phyloP scores from a whole-genome alignment of 2,329 filamentous ascomycete species.

The Sarocladiaceae sp. region DNA sequence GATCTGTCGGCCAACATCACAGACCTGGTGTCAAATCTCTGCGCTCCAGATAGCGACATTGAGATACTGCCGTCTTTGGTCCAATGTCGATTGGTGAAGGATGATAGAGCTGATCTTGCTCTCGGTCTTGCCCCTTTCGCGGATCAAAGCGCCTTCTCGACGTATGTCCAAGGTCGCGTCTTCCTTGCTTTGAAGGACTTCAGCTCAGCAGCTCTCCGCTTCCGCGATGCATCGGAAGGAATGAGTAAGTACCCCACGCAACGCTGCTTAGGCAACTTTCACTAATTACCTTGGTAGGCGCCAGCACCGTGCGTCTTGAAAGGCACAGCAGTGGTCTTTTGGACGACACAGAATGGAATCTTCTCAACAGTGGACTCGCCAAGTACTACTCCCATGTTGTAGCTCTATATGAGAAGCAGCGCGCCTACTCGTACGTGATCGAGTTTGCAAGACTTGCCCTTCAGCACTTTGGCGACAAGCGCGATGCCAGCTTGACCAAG shows the following conservation, averaged over 20 bases:
- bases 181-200: constrained; percentile 70
- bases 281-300: constrained; percentile 32
- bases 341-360: constrained; percentile 68
- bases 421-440: constrained; percentile 73
- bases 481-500: constrained; percentile 39
- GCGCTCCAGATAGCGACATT: constrained; percentile 60
- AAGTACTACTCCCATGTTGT: constrained; percentile 87
- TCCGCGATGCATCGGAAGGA: constrained; percentile 78
- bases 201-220: constrained; percentile 67
- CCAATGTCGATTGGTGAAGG: constrained; percentile 58
- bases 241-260: constrained; percentile 73
- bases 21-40: constrained; percentile 62
- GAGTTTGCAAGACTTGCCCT: constrained; percentile 78
- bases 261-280: background rate
- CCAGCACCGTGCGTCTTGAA: constrained; percentile 40
- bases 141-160: constrained; percentile 57
- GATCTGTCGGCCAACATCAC: constrained; percentile 56
- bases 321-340: constrained; percentile 64
- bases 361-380: constrained; percentile 67
- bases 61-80: constrained; percentile 57
- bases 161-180: constrained; percentile 81
- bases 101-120: constrained; percentile 56
- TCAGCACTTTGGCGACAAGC: constrained; percentile 46
- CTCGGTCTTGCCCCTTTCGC: constrained; percentile 53
- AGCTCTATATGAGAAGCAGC: constrained; percentile 72